phyloP scores from a whole-genome alignment of 192 early-diverging fungal species.

The Haplosporangium gracile region DNA sequence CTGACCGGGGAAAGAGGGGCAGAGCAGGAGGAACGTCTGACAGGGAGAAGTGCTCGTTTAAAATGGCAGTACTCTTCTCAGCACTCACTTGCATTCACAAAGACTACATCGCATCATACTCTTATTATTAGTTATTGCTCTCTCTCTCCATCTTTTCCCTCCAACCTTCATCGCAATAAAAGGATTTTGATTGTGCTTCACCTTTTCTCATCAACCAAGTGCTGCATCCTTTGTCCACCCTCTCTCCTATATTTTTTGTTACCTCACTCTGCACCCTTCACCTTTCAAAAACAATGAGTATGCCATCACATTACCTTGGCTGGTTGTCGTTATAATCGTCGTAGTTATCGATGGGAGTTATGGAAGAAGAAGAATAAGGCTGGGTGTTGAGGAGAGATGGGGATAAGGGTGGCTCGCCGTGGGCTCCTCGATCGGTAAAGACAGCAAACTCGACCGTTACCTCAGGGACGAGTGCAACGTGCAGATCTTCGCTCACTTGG shows the following conservation, averaged over 20 bases:
- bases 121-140: neutral
- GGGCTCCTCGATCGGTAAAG: neutral
- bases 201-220: too few species aligned
- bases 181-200: too few species aligned
- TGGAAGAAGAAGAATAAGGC: neutral
- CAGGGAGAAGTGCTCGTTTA: neutral
- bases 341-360: too few species aligned
- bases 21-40: neutral
- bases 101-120: neutral
- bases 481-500: conserved; percentile 11
- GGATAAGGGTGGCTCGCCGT: neutral
- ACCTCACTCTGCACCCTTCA: too few species aligned
- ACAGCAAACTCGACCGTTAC: conserved; percentile 26
- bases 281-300: too few species aligned
- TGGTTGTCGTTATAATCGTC: neutral
- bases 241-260: too few species aligned
- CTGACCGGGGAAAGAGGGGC: neutral
- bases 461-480: conserved; percentile 17
- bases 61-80: neutral
- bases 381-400: neutral
- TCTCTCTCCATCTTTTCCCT: neutral
- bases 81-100: neutral
- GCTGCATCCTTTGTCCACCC: too few species aligned
- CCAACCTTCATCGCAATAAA: too few species aligned
- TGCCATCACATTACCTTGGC: neutral